Percentiles rank a stretch among this genome's conserved stretches.
These are phyloP conservation scores for Solanum dulcamara DNA, from an alignment of 257 asterid genomes.

Conservation along the genomic window DNA sequence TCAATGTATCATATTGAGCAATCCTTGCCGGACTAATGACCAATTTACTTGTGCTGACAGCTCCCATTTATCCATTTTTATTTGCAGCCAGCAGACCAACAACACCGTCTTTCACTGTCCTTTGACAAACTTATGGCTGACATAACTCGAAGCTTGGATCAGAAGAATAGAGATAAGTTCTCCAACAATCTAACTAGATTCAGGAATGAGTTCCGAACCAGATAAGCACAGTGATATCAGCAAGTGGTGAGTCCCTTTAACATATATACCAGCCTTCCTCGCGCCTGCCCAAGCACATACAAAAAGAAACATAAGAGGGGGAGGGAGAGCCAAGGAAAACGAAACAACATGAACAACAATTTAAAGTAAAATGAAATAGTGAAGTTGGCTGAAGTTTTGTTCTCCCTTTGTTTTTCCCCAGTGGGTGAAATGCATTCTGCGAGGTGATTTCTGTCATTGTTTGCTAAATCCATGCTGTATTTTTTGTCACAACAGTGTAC, in stretches of 20 bases:
- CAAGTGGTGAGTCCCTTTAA: neutral
- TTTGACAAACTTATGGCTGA: conserved; percentile 85
- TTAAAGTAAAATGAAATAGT: neutral
- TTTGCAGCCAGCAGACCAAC: conserved; percentile 80
- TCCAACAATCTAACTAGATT: conserved; percentile 75
- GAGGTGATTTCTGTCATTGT: neutral
- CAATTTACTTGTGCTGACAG: neutral
- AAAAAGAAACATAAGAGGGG: neutral
- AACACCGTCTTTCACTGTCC: conserved; percentile 70
- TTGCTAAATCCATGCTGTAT: neutral
- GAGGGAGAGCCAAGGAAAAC: neutral
- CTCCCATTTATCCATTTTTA: neutral
- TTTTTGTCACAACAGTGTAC: neutral
- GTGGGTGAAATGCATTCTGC: neutral
- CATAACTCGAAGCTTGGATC: conserved; percentile 71
- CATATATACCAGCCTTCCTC: neutral
- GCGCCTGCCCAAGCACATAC: neutral
- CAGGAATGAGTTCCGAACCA: conserved; percentile 79
- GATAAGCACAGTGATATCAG: conserved; percentile 14
- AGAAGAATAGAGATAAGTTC: conserved; percentile 91
- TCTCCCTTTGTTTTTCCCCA: neutral
- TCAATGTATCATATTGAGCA: neutral
- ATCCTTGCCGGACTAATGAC: neutral
- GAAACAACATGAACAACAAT: neutral
- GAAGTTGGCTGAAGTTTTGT: neutral